Conservation (phyloP, 805 yeast species). For the Teunomyces aglyptinius region DNA sequence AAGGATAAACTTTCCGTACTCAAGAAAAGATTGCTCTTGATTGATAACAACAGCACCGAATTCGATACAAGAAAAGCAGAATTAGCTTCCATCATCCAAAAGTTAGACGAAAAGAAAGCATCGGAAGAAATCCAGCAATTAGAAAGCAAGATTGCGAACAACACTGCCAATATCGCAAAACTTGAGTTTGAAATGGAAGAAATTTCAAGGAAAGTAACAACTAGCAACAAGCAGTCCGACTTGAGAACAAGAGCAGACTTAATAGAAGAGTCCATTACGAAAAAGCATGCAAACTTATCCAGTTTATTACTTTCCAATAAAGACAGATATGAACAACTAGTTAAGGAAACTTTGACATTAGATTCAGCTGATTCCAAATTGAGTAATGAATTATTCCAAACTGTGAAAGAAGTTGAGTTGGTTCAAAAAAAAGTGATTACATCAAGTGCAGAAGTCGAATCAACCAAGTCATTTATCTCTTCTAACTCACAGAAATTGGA, state of each 20-base stretch:
- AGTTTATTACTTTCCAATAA: conserved; percentile 24
- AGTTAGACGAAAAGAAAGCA: conserved; percentile 24
- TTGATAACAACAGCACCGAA: conserved; percentile 45
- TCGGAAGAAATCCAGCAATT: conserved; percentile 25
- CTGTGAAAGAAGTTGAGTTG: conserved; percentile 2
- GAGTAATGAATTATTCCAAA: conserved; percentile 1
- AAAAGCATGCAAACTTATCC: conserved; percentile 26
- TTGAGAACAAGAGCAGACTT: conserved; percentile 52
- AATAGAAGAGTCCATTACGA: conserved; percentile 36
- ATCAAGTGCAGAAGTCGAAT: conserved; percentile 6
- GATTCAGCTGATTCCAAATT: conserved; percentile 12
- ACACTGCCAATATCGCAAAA: conserved; percentile 32
- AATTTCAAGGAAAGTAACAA: conserved; percentile 47
- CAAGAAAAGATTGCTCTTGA: conserved; percentile 34
- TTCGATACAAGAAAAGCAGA: conserved; percentile 45
- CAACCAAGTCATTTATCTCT: conserved; percentile 3
- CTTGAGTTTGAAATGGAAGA: conserved; percentile 47
- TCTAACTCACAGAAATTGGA: conserved; percentile 1
- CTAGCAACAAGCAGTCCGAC: conserved; percentile 58
- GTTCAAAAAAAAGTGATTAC: conserved; percentile 3
- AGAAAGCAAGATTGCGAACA: conserved; percentile 32
- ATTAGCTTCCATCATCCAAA: conserved; percentile 36
- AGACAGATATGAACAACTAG: conserved; percentile 16
- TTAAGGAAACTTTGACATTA: conserved; percentile 14
- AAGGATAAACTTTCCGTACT: conserved; percentile 36